Evolutionary conservation across 163 green algal genomes (phyloP).

Genomic region (Scenedesmus sp.): DNA sequence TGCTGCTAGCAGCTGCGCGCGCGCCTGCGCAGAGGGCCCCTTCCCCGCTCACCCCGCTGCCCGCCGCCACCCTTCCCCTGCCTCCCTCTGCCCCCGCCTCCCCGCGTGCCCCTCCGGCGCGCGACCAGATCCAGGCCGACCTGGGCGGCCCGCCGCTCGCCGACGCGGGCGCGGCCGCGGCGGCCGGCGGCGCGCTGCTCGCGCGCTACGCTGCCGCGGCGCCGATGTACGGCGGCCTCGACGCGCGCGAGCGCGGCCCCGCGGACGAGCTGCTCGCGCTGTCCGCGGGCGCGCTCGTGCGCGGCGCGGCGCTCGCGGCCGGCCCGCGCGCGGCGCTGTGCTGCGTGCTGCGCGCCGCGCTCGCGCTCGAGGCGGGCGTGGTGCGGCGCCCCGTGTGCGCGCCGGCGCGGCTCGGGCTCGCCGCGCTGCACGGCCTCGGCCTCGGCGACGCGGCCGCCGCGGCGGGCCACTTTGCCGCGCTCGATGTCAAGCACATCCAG

Average conservation of each 20-base stretch:
- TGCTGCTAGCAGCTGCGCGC: background rate
- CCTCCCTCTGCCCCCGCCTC: too few species aligned
- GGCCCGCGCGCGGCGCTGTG: background rate
- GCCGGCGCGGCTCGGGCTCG: slow-evolving; percentile 52
- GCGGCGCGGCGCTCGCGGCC: background rate
- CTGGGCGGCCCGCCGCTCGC: slow-evolving; percentile 2
- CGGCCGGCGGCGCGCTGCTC: slow-evolving; percentile 20
- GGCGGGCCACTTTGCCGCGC: slow-evolving; percentile 46
- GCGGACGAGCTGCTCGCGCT: slow-evolving; percentile 79
- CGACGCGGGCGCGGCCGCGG: background rate
- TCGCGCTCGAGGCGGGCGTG: slow-evolving; percentile 53
- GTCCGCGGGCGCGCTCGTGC: slow-evolving; percentile 52
- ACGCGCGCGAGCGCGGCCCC: slow-evolving; percentile 79
- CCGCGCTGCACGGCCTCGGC: slow-evolving; percentile 59
- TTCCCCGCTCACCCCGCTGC: too few species aligned
- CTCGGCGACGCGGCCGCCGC: slow-evolving; percentile 52
- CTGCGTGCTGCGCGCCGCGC: slow-evolving; percentile 39
- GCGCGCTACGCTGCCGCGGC: slow-evolving; percentile 23
- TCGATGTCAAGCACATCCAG: slow-evolving; percentile 87
- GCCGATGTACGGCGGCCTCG: slow-evolving; percentile 66
- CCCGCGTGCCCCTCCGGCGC: too few species aligned
- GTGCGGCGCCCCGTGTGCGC: slow-evolving; percentile 52
- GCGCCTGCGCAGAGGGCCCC: too few species aligned
- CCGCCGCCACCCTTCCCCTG: too few species aligned
- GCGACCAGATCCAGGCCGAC: slow-evolving; percentile 40